Base-by-base conservation (phyloP, 2,329 filamentous ascomycete genomes). In the Septoria petroselini region DNA sequence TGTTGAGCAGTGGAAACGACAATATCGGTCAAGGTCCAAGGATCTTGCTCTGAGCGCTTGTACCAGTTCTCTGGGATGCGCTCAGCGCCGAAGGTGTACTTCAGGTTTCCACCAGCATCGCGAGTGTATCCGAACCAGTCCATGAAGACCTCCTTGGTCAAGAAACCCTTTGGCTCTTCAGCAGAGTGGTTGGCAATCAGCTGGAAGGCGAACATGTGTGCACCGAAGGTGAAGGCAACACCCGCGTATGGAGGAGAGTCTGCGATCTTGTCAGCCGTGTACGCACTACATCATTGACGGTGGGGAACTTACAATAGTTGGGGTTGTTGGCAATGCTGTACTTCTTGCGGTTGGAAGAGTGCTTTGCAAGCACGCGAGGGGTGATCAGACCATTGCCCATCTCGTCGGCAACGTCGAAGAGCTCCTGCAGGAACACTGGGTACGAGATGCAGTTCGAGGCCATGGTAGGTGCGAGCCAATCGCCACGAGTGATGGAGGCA, bases 51-150 rank as follows among this genome's bases (percentile, higher is more conserved):
- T 15, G 52, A 49, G 19, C 62, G 59, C 30, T 52, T 50, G 50
- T 63, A 63, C 59, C 59, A 63, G 52, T 62, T 63, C 23, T 58
- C 49, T 15, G 58, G 58, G 17, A 61, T 60, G 12, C 53, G 48
- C 52, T 62, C 59, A 31, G 54, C 46, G 41, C 58, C 60, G 37
- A 55, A 56, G 14, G 52, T 61, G 39, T 48, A 60, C 9, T 50
- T 27, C 11, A 61, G 52, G 18, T 51, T 37, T 15, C 38, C 38
- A 6, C 31, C 19, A 19, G n/a, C 41, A 31, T 58, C 57, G n/a
- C 54, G 48, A 27, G 55, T 57, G 57, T 62, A 62, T 7, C 54
- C 53, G 42, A 60, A 62, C 34, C 53, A 55, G 9, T 46, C 27
- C 57, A 53, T 53, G 42, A 60, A 61, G 18, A 57, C 48, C 11